Evolutionary conservation across 768 basidiomycete genomes (phyloP).

Genomic region (Cystobasidium tubakii): DNA sequence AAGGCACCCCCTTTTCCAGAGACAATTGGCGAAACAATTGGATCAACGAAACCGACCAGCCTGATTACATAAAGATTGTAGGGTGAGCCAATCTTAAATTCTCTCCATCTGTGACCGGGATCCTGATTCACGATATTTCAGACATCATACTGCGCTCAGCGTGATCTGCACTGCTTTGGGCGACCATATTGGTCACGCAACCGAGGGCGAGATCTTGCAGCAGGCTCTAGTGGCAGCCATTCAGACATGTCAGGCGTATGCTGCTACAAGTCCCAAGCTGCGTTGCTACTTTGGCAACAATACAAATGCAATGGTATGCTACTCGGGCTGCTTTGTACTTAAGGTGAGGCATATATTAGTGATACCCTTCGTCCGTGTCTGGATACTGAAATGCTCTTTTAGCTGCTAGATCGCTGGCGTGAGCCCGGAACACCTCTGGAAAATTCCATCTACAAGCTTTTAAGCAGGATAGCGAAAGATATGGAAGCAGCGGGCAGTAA

Average conservation of each 20-base stretch:
- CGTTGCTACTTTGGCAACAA: background rate
- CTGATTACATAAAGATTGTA: conserved; percentile 6
- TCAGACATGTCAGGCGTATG: conserved; percentile 5
- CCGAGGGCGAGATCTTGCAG: conserved; percentile 9
- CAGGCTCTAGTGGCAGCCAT: conserved; percentile 1
- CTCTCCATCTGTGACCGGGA: too few relatives aligned
- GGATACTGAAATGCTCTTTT: background rate
- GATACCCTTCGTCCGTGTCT: too few relatives aligned
- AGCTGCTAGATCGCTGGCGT: conserved; percentile 5
- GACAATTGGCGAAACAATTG: conserved; percentile 15
- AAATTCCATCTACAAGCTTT: conserved; percentile 4
- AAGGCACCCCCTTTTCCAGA: background rate
- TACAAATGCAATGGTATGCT: conserved; percentile 3
- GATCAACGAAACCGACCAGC: conserved; percentile 12
- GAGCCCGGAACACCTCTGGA: conserved; percentile 6
- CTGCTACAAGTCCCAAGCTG: background rate
- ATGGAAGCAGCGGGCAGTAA: conserved; percentile 5
- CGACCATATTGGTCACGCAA: background rate
- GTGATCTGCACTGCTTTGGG: conserved; percentile 1
- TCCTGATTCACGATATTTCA: too few relatives aligned
- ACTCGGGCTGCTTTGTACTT: background rate
- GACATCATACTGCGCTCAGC: conserved; percentile 16
- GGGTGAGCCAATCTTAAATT: too few relatives aligned
- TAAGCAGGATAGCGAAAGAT: background rate
- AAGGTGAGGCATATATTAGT: conserved; percentile 1